Evolutionary conservation across 1,284 basidiomycete species (phyloP).

Genomic region (Fomitiporia mediterranea): DNA sequence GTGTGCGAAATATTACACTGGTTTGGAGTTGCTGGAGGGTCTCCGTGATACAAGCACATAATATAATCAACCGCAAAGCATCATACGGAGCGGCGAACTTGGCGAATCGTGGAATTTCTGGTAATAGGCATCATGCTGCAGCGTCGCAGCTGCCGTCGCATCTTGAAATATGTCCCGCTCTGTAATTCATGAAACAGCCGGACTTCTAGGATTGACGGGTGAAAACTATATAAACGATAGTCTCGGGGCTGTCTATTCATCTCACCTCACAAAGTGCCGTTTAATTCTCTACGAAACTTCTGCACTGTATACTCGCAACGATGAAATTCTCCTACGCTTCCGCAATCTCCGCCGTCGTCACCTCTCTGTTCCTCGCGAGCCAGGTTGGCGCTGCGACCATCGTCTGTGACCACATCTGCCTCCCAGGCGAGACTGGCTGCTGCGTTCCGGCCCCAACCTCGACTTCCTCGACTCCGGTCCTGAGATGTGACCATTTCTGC

Average conservation of each 20-base stretch:
- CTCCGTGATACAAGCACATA: neutral
- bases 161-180: neutral
- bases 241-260: neutral
- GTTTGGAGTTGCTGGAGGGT: neutral
- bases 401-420: conserved; percentile 17
- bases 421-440: conserved; percentile 14
- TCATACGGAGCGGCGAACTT: neutral
- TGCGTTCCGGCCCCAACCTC: conserved; percentile 10
- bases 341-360: conserved; percentile 2
- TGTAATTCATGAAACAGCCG: neutral
- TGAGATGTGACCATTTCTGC: neutral
- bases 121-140: neutral
- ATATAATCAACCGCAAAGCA: neutral
- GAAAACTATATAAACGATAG: neutral
- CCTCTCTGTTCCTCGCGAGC: conserved; percentile 12
- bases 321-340: conserved; percentile 13
- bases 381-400: conserved; percentile 11
- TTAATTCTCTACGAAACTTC: neutral
- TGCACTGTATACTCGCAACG: neutral
- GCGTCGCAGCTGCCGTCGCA: neutral
- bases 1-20: neutral
- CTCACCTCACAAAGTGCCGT: neutral
- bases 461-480: neutral
- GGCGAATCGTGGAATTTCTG: neutral
- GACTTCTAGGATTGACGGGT: neutral